Evolutionary conservation across 495 filamentous ascomycete species (phyloP).

Genomic region (Hypoxylon fuscum): DNA sequence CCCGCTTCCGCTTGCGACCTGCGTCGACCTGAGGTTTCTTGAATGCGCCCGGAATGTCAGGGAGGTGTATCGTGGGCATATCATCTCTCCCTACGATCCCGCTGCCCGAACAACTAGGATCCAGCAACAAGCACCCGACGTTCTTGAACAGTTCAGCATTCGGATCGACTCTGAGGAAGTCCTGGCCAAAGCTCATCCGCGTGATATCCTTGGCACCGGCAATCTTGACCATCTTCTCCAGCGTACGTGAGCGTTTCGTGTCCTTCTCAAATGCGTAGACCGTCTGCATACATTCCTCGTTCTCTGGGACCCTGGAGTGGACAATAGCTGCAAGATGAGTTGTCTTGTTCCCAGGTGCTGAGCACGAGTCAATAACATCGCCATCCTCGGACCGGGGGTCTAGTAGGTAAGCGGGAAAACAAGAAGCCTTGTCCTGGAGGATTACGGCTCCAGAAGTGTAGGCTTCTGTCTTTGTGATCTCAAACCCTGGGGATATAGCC

Average conservation of each 20-base stretch:
- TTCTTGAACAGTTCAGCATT: slow-evolving; percentile 55
- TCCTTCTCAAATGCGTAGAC: slow-evolving; percentile 80
- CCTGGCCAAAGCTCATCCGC: slow-evolving; percentile 71
- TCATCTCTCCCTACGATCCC: slow-evolving; percentile 92
- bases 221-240: slow-evolving; percentile 81
- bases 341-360: slow-evolving; percentile 96
- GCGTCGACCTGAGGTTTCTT: slow-evolving; percentile 32
- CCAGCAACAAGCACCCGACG: slow-evolving; percentile 80
- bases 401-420: slow-evolving; percentile 89
- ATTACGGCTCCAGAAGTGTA: slow-evolving; percentile 83
- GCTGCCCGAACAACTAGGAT: slow-evolving; percentile 93
- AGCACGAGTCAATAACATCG: slow-evolving; percentile 86
- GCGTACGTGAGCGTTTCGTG: slow-evolving; percentile 67
- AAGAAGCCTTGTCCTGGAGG: slow-evolving; percentile 95
- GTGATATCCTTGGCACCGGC: slow-evolving; percentile 75
- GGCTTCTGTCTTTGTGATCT: slow-evolving; percentile 73
- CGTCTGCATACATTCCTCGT: slow-evolving; percentile 42
- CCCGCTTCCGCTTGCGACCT: slow-evolving; percentile 51
- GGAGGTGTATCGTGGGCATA: slow-evolving; percentile 66
- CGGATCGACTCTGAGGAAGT: slow-evolving; percentile 82
- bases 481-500: slow-evolving; percentile 72
- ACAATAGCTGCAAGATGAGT: slow-evolving; percentile 87
- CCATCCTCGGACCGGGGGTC: slow-evolving; percentile 68
- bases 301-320: slow-evolving; percentile 42
- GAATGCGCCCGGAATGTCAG: slow-evolving; percentile 52